A percentile compares a stretch with the other conserved stretches of the same genome.
Evolutionary conservation across 441 rosid genomes (phyloP).

Genomic region (Biscutella auriculata): DNA sequence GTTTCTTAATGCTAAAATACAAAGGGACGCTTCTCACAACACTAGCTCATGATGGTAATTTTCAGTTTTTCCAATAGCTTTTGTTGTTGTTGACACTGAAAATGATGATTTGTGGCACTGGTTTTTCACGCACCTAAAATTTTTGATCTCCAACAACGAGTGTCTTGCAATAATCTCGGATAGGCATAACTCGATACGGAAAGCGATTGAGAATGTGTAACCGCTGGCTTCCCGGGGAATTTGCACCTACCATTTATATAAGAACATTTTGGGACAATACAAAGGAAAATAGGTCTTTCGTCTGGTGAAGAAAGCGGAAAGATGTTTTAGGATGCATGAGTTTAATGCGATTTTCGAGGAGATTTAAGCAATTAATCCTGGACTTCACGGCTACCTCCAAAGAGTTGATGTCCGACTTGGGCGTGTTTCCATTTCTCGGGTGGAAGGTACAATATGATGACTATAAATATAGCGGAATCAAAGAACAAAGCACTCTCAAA

Average conservation of each 20-base stretch:
- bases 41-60: background rate
- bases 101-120: background rate
- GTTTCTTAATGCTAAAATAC: no score
- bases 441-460: no score
- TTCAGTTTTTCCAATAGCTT: background rate
- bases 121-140: background rate
- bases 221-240: background rate
- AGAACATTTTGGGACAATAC: background rate
- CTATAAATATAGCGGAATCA: no score
- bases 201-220: background rate
- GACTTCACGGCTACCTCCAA: no score
- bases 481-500: no score
- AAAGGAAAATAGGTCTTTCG: no score
- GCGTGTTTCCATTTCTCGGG: no score
- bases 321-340: no score
- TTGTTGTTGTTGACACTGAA: background rate
- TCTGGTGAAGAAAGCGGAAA: no score
- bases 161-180: background rate
- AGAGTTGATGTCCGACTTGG: no score
- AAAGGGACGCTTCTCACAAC: background rate
- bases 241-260: background rate
- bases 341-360: no score
- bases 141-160: background rate
- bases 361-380: no score
- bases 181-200: background rate